Evolutionary conservation across 2,329 filamentous ascomycete species (phyloP), one percentile per base, ranked within the genome.

Genomic region (Colletotrichum endophyticum): DNA sequence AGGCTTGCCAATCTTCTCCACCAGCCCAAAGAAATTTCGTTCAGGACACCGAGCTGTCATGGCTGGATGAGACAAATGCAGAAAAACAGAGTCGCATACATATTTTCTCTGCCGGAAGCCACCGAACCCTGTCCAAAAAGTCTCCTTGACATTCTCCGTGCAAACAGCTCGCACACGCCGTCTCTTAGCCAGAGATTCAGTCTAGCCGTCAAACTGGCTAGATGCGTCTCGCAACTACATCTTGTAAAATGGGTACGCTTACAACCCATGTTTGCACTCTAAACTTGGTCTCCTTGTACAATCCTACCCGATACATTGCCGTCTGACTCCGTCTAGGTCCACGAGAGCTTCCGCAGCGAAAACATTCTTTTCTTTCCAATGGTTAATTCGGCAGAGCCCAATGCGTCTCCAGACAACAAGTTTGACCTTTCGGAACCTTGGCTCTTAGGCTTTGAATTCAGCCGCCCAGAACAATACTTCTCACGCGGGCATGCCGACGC

Each of bases 41-140:
- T 44, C 2, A 44, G 36, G 0, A 44, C 36, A 1, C 36, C 36
- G 3, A 44, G 36, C 0, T 5, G 4, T 11, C 36, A 5, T 0
- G 36, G 36, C 8, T 44, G 36, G 36, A 2, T 44, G 16, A 44
- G 36, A 0, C 36, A 44, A 44, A 44, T 1, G 36, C 16, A 5
- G 36, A 1, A 44, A 6, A 44, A 5, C 16, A 44, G 36, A 2
- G 2, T 44, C 16, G 36, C 36, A 19, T 44, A 44, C 36, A 3
- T 44, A 0, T 44, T 19, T 19, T 44, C 36, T 44, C 4, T 44
- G 1, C 36, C 16, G 16, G 36, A 5, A 44, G 16, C 36, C 8
- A 5, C 36, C 1, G 8, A 19, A 1, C 8, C 3, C 1, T 2
- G 8, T 6, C 36, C 36, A 0, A 44, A 16, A 2, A 44, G 36